Base-by-base conservation (phyloP, 805 yeast genomes). In the Schizosaccharomyces pombe region DNA sequence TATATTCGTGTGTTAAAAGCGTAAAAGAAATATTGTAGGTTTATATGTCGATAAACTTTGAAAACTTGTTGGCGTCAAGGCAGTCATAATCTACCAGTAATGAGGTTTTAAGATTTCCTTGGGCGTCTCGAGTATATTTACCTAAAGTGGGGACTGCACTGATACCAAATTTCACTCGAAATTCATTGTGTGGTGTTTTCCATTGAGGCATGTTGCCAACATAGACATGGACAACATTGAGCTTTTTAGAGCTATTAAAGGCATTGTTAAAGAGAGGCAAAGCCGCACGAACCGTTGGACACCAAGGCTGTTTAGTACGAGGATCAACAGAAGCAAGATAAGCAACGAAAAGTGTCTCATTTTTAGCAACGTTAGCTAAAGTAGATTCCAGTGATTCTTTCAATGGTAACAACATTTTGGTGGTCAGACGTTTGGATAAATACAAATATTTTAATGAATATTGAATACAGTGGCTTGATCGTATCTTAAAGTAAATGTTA, bases 251-350 rank as follows among this genome's bases (percentile, higher is more conserved):
- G 26, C 30, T 43, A 12, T 43, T 43, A 12, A 43, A 43, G 3
- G 26, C 26, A 24, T 26, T 43, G 30, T 43, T 43, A 24, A 43
- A 43, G 5, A 29, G 16, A 8, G 49, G 49, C 11, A 43, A 26
- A 43, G 49, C 49, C 8, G 49, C 49, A 43, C 49, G 49, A 4
- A 43, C 49, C 19, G 49, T 43, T 14, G 49, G 49, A 26, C 49
- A 43, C 49, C 49, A 43, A 12, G 49, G 49, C 30, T 43, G 49
- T 43, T 43, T 43, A 6, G 49, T 43, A 43, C 31, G 49, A 43
- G 49, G 49, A 43, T 43, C 49, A 26, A 43, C 11, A 3, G 49
- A 43, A 8, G 49, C 49, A 19, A 43, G 30, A 29, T 43, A 43
- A 2, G 49, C 49, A 2, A 43, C 49, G 12, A 22, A 43, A 11